Evolutionary conservation across 2,329 filamentous ascomycete species (phyloP).

Genomic region (Coniochaeta sp.): DNA sequence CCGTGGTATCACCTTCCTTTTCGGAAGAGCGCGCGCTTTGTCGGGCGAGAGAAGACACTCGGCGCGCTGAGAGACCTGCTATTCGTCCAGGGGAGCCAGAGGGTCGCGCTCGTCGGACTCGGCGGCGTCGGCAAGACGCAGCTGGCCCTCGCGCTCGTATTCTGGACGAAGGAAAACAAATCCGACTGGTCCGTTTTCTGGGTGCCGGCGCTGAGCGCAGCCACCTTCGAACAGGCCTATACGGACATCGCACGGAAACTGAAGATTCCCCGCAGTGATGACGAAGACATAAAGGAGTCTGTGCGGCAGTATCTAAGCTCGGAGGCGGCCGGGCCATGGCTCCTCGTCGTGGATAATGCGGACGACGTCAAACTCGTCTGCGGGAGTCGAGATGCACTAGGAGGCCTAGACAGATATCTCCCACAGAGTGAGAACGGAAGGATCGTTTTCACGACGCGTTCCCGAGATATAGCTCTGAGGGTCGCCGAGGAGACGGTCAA

Average conservation of each 20-base stretch:
- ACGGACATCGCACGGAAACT: constrained; percentile 24
- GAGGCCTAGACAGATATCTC: constrained; percentile 21
- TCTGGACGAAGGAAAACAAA: constrained; percentile 25
- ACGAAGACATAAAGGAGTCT: constrained; percentile 52
- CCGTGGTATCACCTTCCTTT: constrained; percentile 12
- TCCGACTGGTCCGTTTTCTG: constrained; percentile 34
- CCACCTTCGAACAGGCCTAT: constrained; percentile 32
- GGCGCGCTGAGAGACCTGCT: constrained; percentile 19
- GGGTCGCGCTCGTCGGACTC: constrained; percentile 24
- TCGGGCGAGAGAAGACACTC: constrained; percentile 15
- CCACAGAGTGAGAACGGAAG: constrained; percentile 23
- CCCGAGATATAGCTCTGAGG: constrained; percentile 20
- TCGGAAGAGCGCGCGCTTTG: constrained; percentile 16
- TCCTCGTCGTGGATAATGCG: constrained; percentile 34
- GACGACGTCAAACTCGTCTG: constrained; percentile 26
- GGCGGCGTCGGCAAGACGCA: constrained; percentile 35
- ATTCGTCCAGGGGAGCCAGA: constrained; percentile 13
- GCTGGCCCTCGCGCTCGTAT: constrained; percentile 30
- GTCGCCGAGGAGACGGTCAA: constrained; percentile 20
- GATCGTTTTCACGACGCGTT: constrained; percentile 31
- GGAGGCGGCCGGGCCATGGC: constrained; percentile 23
- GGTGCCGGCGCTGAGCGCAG: constrained; percentile 30
- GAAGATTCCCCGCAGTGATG: constrained; percentile 32
- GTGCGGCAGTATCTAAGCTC: constrained; percentile 35
- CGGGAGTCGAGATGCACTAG: constrained; percentile 5